Evolutionary conservation across 2,329 filamentous ascomycete species (phyloP).

Genomic region (Calonectria multiphialidica): DNA sequence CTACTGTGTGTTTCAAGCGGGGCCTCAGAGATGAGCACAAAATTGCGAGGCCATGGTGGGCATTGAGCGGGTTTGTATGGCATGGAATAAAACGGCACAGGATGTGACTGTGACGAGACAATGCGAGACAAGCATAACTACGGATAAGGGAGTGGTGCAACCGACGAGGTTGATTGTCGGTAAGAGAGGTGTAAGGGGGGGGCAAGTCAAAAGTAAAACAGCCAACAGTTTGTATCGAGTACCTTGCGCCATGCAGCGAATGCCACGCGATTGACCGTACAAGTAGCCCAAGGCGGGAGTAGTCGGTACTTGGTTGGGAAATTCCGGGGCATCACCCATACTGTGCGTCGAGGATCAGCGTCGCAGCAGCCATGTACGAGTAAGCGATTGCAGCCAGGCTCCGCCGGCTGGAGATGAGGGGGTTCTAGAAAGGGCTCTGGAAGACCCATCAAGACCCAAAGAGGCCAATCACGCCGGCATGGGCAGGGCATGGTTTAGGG

Average conservation of each 20-base stretch:
- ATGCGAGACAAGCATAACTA: slow-evolving; percentile 16
- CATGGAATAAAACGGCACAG: neutral
- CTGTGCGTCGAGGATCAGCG: slow-evolving; percentile 1
- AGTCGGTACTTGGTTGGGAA: neutral
- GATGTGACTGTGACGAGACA: slow-evolving; percentile 10
- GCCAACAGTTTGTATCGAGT: neutral
- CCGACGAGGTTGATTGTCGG: neutral
- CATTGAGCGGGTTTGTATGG: slow-evolving; percentile 4
- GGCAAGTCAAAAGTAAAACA: slow-evolving; percentile 6
- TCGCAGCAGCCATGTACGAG: slow-evolving; percentile 8
- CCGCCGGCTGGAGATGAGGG: slow-evolving; percentile 35
- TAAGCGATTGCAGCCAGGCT: slow-evolving; percentile 20
- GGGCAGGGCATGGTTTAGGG: slow-evolving; percentile 17
- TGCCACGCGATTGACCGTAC: neutral
- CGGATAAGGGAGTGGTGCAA: slow-evolving; percentile 6
- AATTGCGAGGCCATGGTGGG: slow-evolving; percentile 7
- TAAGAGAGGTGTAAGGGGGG: neutral
- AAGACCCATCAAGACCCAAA: slow-evolving; percentile 25
- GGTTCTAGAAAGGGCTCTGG: slow-evolving; percentile 41
- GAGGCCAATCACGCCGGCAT: slow-evolving; percentile 30
- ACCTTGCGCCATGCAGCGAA: neutral
- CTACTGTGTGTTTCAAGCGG: slow-evolving; percentile 4
- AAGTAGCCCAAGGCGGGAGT: neutral
- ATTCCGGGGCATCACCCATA: neutral
- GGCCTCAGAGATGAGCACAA: neutral